Evolutionary conservation across 2,329 filamentous ascomycete species (phyloP).

Genomic region (Onygenales sp.): DNA sequence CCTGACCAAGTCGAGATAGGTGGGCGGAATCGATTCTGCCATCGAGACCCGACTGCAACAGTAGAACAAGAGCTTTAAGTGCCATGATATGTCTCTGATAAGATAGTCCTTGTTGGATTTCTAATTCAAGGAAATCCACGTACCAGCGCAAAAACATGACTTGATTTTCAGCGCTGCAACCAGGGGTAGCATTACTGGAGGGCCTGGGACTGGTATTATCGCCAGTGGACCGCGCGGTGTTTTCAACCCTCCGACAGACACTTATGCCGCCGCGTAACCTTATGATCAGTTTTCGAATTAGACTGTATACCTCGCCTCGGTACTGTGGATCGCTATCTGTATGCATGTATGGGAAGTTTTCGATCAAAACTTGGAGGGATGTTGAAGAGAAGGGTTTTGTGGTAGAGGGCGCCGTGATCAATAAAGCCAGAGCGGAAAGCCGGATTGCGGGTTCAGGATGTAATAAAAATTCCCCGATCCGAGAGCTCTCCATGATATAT

Average conservation of each 20-base stretch:
- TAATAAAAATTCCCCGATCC: constrained; percentile 29
- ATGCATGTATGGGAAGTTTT: constrained; percentile 61
- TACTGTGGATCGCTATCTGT: constrained; percentile 80
- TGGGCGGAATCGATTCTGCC: constrained; percentile 27
- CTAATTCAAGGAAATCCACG: constrained; percentile 57
- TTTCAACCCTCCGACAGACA: constrained; percentile 4
- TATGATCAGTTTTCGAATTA: constrained; percentile 66
- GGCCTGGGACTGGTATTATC: not conserved
- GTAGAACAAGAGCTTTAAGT: constrained; percentile 57
- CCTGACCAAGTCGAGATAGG: constrained; percentile 40
- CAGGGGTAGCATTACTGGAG: not conserved
- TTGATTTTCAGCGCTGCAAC: not conserved
- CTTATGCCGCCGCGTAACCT: constrained; percentile 60
- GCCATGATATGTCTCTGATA: constrained; percentile 85
- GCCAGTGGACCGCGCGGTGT: not conserved
- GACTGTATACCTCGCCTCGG: constrained; percentile 67
- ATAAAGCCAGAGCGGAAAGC: constrained; percentile 69
- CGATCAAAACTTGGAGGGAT: constrained; percentile 53
- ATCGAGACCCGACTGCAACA: constrained; percentile 63
- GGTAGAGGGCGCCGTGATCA: constrained; percentile 65
- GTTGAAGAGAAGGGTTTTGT: constrained; percentile 60
- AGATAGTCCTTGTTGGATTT: constrained; percentile 70
- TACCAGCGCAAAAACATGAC: constrained; percentile 63
- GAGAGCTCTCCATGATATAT: constrained; percentile 25
- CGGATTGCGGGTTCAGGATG: constrained; percentile 55